Evolutionary conservation across 2,329 filamentous ascomycete genomes (phyloP).

Genomic region (Aspergillus tanneri): DNA sequence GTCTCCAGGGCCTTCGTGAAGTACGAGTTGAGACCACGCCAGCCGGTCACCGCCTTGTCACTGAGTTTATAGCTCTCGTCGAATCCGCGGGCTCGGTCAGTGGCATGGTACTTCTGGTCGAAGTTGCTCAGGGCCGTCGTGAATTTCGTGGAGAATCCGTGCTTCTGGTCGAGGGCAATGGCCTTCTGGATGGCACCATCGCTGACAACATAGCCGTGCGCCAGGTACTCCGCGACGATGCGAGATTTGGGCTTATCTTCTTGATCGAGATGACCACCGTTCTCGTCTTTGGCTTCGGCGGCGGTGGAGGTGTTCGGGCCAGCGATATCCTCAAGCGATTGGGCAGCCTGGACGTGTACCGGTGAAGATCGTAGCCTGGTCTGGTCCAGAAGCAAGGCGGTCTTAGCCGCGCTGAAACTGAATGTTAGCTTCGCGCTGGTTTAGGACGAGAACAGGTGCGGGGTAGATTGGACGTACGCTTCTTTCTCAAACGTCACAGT

Average conservation of each 20-base stretch:
- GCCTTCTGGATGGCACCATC: slow-evolving; percentile 76
- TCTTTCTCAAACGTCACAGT: slow-evolving; percentile 97
- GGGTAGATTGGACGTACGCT: slow-evolving; percentile 54
- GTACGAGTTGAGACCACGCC: slow-evolving; percentile 75
- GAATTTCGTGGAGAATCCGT: slow-evolving; percentile 81
- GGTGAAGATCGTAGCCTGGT: slow-evolving; percentile 78
- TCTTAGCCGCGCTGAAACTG: slow-evolving; percentile 71
- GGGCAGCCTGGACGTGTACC: slow-evolving; percentile 75
- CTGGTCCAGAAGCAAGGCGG: slow-evolving; percentile 93
- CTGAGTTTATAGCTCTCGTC: slow-evolving; percentile 83
- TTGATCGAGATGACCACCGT: slow-evolving; percentile 71
- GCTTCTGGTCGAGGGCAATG: slow-evolving; percentile 84
- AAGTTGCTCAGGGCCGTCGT: slow-evolving; percentile 71
- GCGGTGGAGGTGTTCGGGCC: slow-evolving; percentile 60
- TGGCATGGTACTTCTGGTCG: slow-evolving; percentile 82
- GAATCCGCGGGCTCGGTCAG: slow-evolving; percentile 77
- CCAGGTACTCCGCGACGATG: slow-evolving; percentile 94
- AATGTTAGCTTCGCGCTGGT: slow-evolving; percentile 2
- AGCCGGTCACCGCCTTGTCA: slow-evolving; percentile 66
- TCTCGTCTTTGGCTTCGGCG: slow-evolving; percentile 54
- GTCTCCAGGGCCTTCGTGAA: slow-evolving; percentile 90
- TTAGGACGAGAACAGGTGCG: slow-evolving; percentile 17
- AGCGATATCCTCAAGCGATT: slow-evolving; percentile 63
- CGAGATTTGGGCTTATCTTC: slow-evolving; percentile 95
- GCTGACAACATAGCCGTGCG: slow-evolving; percentile 85